These are phyloP conservation scores for Acacia confusa DNA, from an alignment of 306 rosid genomes.

Conservation along the genomic window DNA sequence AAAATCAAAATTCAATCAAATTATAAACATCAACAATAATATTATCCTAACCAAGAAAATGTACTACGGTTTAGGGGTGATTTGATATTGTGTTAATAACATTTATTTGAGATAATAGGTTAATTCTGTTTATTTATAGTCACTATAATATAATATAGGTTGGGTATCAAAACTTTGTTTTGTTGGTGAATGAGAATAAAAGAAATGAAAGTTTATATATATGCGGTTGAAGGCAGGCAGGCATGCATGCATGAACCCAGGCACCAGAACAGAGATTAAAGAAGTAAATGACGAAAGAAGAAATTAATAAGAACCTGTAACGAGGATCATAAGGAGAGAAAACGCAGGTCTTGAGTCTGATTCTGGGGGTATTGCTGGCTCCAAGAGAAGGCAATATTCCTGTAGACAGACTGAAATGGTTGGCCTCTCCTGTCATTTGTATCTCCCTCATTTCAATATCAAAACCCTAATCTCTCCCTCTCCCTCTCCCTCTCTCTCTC, in stretches of 20 bases:
- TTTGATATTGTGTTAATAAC: too few relatives aligned
- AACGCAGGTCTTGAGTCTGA: constrained; percentile 48
- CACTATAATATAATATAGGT: too few relatives aligned
- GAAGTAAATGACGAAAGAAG: not conserved
- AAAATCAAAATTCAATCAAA: too few relatives aligned
- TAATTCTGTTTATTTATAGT: too few relatives aligned
- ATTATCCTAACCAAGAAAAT: too few relatives aligned
- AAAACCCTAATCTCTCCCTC: not conserved
- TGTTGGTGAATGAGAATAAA: not conserved
- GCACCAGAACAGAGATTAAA: not conserved
- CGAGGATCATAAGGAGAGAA: constrained; percentile 74
- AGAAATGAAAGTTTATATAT: not conserved
- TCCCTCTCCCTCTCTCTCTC: not conserved
- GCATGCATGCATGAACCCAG: not conserved
- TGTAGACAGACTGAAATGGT: constrained; percentile 74
- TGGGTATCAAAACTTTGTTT: too few relatives aligned
- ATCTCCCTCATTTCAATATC: constrained; percentile 27
- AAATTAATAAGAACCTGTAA: constrained; percentile 54
- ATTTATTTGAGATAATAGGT: too few relatives aligned
- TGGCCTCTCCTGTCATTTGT: constrained; percentile 74
- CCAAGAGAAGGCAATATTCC: constrained; percentile 88
- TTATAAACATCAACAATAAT: too few relatives aligned
- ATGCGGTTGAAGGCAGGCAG: not conserved
- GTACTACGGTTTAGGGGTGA: too few relatives aligned
- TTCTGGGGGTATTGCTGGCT: constrained; percentile 62